Percentiles rank a stretch among this genome's conserved stretches.
phyloP scores from a whole-genome alignment of 306 rosid species.

The Dryas drummondii region DNA sequence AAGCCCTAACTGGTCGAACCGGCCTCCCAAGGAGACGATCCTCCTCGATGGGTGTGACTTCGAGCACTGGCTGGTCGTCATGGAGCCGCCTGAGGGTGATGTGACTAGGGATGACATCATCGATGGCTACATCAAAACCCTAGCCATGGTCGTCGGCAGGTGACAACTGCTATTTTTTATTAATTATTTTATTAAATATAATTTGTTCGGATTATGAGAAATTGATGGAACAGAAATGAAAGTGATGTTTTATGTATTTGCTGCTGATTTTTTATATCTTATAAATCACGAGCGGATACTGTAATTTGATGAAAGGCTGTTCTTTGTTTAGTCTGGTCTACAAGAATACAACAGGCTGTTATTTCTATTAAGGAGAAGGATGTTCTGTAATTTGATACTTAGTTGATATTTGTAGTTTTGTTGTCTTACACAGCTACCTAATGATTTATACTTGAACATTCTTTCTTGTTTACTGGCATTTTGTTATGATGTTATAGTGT shows the following conservation, averaged over 20 bases:
- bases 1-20: constrained; percentile 89
- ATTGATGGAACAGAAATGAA: not conserved
- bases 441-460: not conserved
- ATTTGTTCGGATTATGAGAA: not conserved
- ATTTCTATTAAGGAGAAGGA: not conserved
- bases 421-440: not conserved
- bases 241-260: not conserved
- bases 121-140: constrained; percentile 69
- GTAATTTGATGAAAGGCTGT: not conserved
- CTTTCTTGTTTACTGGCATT: too few species aligned
- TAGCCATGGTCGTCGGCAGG: constrained; percentile 75
- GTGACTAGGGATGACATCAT: constrained; percentile 81
- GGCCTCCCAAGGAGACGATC: constrained; percentile 92
- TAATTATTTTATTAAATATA: not conserved
- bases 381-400: too few species aligned
- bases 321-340: not conserved
- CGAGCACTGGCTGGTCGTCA: constrained; percentile 93
- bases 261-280: not conserved
- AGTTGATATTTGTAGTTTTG: not conserved
- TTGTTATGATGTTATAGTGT: too few species aligned
- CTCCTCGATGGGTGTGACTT: constrained; percentile 95
- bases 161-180: constrained; percentile 3
- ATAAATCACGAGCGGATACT: not conserved
- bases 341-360: not conserved
- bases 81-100: constrained; percentile 80